Base-by-base conservation (phyloP, 768 basidiomycete genomes). In the Pisolithus marmoratus region DNA sequence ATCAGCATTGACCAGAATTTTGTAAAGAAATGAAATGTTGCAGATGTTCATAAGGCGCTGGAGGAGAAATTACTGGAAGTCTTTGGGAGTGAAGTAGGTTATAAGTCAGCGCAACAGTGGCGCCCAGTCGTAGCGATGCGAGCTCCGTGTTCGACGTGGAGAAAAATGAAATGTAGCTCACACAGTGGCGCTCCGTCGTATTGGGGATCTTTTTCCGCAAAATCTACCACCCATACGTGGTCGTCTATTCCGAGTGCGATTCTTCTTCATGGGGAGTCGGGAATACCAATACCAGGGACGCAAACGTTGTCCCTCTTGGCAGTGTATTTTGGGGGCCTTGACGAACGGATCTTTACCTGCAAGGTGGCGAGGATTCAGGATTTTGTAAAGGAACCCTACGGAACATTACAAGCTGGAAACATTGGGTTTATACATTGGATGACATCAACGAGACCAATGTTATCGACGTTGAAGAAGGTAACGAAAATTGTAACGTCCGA, bases 311-410 rank as follows among this genome's bases (percentile, higher is more conserved):
- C 8, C 66, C 63, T 8, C 63, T 57, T 6, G 72, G 71, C 5
- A 75, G 77, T 0, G 78, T 78, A 52, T 80, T 80, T 73, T 67
- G 54, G 79, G 79, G 1, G 73, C 36, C 55, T 77, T 78, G 70
- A 80, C 81, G 58, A 77, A 79, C 0, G 71, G 70, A 11, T 67
- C 77, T 43, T 69, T 58, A 1, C 67, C 76, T 76, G n/a, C n/a
- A 49, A 2, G 14, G 14, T 11, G 11, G n/a, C n/a, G n/a, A n/a
- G n/a, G n/a, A n/a, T n/a, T n/a, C n/a, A n/a, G n/a, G n/a, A n/a
- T n/a, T n/a, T n/a, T n/a, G n/a, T n/a, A n/a, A 7, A 19, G 34
- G 11, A 29, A 23, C 2, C 26, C 19, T 9, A 7, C 38, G 12
- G 14, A 19, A 4, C 3, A 22, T 19, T 8, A 58, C 59, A 9